phyloP scores from a whole-genome alignment of 2,329 filamentous ascomycete genomes.

The Aureobasidium sp. region DNA sequence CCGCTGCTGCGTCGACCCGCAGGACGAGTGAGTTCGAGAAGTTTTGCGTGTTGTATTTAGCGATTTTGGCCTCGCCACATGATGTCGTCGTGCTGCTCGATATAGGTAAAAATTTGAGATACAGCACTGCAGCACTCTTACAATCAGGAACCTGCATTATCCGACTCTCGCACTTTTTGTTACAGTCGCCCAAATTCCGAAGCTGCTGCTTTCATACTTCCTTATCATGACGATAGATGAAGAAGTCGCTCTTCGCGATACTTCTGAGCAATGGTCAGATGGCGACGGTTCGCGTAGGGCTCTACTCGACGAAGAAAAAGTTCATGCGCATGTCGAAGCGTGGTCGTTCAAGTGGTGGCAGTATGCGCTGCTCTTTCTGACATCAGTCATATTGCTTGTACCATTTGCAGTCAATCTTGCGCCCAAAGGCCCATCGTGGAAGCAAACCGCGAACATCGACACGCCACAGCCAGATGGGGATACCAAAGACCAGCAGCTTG shows the following conservation, averaged over 20 bases:
- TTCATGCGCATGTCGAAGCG: conserved; percentile 7
- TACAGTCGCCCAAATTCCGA: not conserved
- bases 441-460: not conserved
- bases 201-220: not conserved
- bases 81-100: not conserved
- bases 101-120: not conserved
- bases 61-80: not conserved
- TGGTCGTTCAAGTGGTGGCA: conserved; percentile 15
- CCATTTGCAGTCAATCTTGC: conserved; percentile 13
- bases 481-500: not conserved
- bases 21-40: not conserved
- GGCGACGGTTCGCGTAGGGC: conserved; percentile 17
- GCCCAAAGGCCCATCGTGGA: not conserved
- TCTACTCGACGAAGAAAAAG: conserved; percentile 17
- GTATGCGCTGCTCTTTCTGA: conserved; percentile 11
- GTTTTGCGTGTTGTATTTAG: not conserved
- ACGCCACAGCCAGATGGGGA: not conserved
- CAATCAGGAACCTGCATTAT: not conserved
- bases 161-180: not conserved
- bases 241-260: not conserved
- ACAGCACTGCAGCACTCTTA: not conserved
- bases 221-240: not conserved
- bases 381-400: conserved; percentile 6
- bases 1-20: not conserved
- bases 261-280: not conserved